Evolutionary conservation across 2,329 filamentous ascomycete genomes (phyloP).

Genomic region (Seiridium cupressi): DNA sequence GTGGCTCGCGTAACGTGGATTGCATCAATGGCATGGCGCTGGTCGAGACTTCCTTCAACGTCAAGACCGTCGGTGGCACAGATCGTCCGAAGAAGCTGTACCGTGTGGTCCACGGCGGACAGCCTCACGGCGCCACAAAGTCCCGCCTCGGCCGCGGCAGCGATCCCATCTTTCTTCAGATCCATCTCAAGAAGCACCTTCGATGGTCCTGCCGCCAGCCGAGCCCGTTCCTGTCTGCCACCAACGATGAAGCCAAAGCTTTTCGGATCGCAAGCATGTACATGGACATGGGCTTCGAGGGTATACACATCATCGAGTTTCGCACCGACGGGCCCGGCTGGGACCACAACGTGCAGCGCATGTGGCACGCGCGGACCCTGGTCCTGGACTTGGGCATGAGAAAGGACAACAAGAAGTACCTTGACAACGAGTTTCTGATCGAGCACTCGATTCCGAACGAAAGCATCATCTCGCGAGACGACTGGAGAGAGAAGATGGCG

Average conservation of each 20-base stretch:
- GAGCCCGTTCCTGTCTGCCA: constrained; percentile 10
- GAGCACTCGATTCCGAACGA: background rate
- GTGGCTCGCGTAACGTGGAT: background rate
- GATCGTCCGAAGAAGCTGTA: background rate
- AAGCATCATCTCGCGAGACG: background rate
- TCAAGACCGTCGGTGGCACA: constrained; percentile 1
- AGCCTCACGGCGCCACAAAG: constrained; percentile 3
- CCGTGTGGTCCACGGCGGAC: constrained; percentile 4
- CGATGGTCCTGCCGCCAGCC: constrained; percentile 3
- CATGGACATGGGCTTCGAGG: background rate
- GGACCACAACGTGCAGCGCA: constrained; percentile 9
- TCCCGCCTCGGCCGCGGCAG: background rate
- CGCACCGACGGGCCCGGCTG: constrained; percentile 6
- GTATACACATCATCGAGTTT: constrained; percentile 10
- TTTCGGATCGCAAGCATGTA: background rate
- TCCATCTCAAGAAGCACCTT: constrained; percentile 5
- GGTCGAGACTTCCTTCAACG: background rate
- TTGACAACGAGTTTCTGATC: background rate
- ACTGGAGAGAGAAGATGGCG: background rate
- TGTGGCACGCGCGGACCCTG: constrained; percentile 8
- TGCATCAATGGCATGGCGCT: constrained; percentile 4
- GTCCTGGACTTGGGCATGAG: background rate
- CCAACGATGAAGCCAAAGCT: background rate
- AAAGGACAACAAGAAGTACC: background rate
- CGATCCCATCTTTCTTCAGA: constrained; percentile 6